phyloP scores from a whole-genome alignment of 148 eudicot genomes.

The Rhododendron mucronatum region DNA sequence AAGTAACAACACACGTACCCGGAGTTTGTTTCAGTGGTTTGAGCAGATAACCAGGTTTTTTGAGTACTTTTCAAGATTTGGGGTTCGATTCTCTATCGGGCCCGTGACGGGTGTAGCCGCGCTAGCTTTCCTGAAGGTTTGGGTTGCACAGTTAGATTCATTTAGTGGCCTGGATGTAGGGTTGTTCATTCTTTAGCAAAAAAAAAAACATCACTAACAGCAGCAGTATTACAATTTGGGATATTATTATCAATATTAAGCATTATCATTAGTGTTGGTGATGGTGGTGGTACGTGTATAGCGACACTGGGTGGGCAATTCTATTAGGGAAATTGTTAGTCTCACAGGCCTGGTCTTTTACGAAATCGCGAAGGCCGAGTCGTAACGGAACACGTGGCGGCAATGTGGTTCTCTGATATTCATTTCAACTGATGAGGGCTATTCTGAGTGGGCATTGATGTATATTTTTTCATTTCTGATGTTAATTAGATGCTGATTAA shows the following conservation, averaged over 20 bases:
- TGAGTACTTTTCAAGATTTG: too few relatives aligned
- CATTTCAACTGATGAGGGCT: neutral
- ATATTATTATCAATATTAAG: neutral
- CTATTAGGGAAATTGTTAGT: neutral
- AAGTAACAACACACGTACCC: neutral
- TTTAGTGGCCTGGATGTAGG: too few relatives aligned
- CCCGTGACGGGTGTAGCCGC: too few relatives aligned
- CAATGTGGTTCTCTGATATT: neutral
- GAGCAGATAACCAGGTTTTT: too few relatives aligned
- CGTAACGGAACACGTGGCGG: neutral
- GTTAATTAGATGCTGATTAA: neutral
- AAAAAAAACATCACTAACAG: conserved; percentile 16
- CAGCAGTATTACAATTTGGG: neutral
- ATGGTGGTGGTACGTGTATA: neutral
- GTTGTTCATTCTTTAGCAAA: neutral
- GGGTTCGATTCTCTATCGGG: too few relatives aligned
- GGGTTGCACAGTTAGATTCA: too few relatives aligned
- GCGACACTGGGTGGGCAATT: conserved; percentile 9
- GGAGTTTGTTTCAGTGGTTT: too few relatives aligned
- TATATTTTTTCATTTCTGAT: neutral
- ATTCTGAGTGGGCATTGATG: neutral
- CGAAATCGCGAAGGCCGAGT: neutral
- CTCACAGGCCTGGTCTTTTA: neutral
- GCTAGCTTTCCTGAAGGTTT: too few relatives aligned
- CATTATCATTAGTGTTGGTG: conserved; percentile 10